phyloP scores from a whole-genome alignment of 257 asterid species.

The Mitragyna speciosa region DNA sequence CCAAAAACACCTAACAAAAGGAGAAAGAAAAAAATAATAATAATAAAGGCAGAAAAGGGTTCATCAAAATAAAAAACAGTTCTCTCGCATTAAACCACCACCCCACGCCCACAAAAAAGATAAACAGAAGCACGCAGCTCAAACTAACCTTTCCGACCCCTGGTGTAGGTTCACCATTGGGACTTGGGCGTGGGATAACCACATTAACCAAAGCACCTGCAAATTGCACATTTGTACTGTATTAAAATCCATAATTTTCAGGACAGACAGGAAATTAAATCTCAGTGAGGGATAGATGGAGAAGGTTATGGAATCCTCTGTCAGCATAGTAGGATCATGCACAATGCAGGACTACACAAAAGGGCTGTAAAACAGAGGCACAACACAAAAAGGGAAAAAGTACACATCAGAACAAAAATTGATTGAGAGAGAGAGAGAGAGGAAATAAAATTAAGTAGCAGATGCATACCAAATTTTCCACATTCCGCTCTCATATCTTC shows the following conservation, averaged over 20 bases:
- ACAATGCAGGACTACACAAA: slow-evolving; percentile 25
- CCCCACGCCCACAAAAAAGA: background rate
- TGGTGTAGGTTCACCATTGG: slow-evolving; percentile 62
- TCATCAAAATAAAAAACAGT: no score
- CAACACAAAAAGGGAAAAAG: slow-evolving; percentile 17
- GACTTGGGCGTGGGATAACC: slow-evolving; percentile 80
- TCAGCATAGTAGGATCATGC: slow-evolving; percentile 20
- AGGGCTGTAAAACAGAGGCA: slow-evolving; percentile 34
- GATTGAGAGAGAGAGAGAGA: background rate
- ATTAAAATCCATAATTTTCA: background rate
- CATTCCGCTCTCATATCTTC: slow-evolving; percentile 92
- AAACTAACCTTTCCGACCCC: slow-evolving; percentile 91
- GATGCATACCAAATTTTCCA: slow-evolving; percentile 54
- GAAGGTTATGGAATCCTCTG: slow-evolving; percentile 25
- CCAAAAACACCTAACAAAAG: slow-evolving; percentile 52
- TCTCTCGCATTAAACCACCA: background rate
- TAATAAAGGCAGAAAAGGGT: no score
- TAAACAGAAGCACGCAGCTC: background rate
- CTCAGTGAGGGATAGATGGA: background rate
- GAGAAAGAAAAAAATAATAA: background rate
- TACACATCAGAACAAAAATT: background rate
- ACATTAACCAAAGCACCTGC: slow-evolving; percentile 79
- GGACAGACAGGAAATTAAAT: background rate
- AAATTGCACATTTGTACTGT: background rate
- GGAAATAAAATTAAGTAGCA: no score